These are phyloP conservation scores for Russula vinacea DNA, from an alignment of 768 basidiomycete species.

Conservation along the genomic window DNA sequence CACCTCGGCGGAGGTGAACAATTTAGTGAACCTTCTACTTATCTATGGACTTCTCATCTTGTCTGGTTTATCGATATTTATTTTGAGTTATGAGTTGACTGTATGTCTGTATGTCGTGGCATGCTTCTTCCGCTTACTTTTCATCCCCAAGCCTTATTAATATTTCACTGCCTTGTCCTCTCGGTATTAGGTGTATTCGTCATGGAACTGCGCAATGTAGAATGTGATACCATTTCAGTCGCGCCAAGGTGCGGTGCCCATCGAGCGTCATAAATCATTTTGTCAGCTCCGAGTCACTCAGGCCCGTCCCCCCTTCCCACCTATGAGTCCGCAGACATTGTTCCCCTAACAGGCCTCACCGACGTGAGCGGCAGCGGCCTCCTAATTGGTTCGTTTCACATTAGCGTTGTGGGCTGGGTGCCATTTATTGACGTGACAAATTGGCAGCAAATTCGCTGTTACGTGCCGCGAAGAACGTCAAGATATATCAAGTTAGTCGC, in stretches of 20 bases:
- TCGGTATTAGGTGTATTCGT: not conserved
- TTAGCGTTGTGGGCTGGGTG: not conserved
- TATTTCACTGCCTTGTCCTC: not conserved
- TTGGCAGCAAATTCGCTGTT: conserved; percentile 12
- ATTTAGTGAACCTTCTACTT: not conserved
- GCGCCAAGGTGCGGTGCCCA: not conserved
- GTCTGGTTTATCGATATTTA: not conserved
- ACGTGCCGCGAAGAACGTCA: conserved; percentile 19
- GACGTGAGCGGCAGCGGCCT: conserved; percentile 10
- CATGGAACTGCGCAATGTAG: not conserved
- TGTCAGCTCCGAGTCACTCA: not conserved
- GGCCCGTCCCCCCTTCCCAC: not conserved
- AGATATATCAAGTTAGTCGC: conserved; percentile 21
- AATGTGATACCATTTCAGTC: not conserved
- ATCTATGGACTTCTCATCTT: not conserved
- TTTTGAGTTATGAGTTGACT: not conserved
- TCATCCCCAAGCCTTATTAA: not conserved
- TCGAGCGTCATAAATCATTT: not conserved
- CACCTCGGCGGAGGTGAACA: not conserved
- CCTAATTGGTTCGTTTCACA: conserved; percentile 15
- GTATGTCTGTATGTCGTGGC: not conserved
- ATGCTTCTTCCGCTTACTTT: not conserved
- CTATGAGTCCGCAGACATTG: conserved; percentile 19
- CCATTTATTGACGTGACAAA: not conserved
- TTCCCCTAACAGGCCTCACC: conserved; percentile 3